These are phyloP conservation scores for Areca catechu DNA, from an alignment of 176 grass and related monocot genomes.

Conservation along the genomic window DNA sequence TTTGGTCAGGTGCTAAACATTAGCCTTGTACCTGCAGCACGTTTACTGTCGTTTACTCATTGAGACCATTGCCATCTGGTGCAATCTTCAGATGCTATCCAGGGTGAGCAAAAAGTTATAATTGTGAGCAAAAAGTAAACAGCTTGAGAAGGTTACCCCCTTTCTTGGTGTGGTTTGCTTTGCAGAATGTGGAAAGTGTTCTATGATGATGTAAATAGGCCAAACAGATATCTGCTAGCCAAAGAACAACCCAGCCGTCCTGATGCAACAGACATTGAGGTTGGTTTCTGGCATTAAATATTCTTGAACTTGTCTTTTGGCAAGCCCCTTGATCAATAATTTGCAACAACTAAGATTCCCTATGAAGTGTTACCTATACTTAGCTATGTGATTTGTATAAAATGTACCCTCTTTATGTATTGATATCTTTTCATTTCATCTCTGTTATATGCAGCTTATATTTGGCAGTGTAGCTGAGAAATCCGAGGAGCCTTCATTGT, in stretches of 20 bases:
- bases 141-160: neutral
- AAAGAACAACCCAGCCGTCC: conserved; percentile 54
- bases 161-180: conserved; percentile 14
- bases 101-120: conserved; percentile 35
- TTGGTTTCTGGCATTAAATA: conserved; percentile 13
- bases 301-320: too few relatives aligned
- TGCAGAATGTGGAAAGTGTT: conserved; percentile 91
- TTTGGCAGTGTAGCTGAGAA: conserved; percentile 49
- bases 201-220: conserved; percentile 64
- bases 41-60: conserved; percentile 91
- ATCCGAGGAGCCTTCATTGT: conserved; percentile 53
- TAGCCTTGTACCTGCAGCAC: conserved; percentile 38
- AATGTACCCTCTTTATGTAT: neutral
- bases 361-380: too few relatives aligned
- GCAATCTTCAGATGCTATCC: conserved; percentile 92
- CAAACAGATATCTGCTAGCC: conserved; percentile 79
- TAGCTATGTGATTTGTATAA: neutral
- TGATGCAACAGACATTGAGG: conserved; percentile 84
- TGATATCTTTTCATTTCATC: neutral
- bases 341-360: too few relatives aligned
- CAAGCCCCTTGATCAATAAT: too few relatives aligned
- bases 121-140: neutral
- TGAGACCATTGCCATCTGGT: conserved; percentile 79
- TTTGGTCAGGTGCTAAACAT: neutral
- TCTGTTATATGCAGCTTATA: conserved; percentile 42